A percentile compares a stretch with the other conserved stretches of the same genome.
Conservation (phyloP, 2,329 filamentous ascomycete species). For the Aspergillus clavatus region DNA sequence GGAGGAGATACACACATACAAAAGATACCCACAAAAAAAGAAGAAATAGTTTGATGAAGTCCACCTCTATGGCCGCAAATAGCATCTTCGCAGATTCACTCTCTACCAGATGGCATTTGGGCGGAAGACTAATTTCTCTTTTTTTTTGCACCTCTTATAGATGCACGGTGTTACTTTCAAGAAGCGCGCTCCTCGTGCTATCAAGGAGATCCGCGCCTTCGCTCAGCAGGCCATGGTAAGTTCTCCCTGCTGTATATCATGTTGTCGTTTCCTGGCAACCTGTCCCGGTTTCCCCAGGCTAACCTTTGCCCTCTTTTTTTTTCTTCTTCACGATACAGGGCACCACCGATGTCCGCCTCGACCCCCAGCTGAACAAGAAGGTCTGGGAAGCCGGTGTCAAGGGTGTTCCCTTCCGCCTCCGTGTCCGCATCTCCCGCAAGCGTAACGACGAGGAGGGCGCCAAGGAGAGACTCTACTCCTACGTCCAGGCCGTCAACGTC, state of each 20-base stretch:
- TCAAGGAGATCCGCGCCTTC: constrained; percentile 99
- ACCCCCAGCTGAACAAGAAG: constrained; percentile 99
- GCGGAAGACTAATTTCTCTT: constrained; percentile 62
- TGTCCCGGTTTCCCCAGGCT: no score
- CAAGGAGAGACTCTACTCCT: constrained; percentile 99
- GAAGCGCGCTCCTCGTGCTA: constrained; percentile 96
- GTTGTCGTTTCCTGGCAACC: no score
- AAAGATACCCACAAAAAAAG: constrained; percentile 27
- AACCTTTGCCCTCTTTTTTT: constrained; percentile 2
- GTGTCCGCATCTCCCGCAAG: constrained; percentile 97
- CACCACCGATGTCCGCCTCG: constrained; percentile 92
- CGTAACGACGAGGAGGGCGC: constrained; percentile 99
- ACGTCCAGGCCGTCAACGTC: constrained; percentile 99
- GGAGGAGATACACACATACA: constrained; percentile 12
- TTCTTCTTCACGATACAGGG: constrained; percentile 54
- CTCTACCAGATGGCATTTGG: constrained; percentile 46
- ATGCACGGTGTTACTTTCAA: constrained; percentile 98
- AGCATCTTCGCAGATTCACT: constrained; percentile 18
- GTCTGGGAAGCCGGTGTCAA: constrained; percentile 99
- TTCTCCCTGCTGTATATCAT: no score
- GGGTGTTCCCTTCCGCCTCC: constrained; percentile 95
- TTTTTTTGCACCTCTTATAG: constrained; percentile 51
- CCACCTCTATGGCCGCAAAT: constrained; percentile 52
- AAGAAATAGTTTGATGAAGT: constrained; percentile 66
- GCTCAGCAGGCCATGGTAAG: constrained; percentile 94